Base-by-base conservation (phyloP, 345 rosid species). In the Gossypium bickii region DNA sequence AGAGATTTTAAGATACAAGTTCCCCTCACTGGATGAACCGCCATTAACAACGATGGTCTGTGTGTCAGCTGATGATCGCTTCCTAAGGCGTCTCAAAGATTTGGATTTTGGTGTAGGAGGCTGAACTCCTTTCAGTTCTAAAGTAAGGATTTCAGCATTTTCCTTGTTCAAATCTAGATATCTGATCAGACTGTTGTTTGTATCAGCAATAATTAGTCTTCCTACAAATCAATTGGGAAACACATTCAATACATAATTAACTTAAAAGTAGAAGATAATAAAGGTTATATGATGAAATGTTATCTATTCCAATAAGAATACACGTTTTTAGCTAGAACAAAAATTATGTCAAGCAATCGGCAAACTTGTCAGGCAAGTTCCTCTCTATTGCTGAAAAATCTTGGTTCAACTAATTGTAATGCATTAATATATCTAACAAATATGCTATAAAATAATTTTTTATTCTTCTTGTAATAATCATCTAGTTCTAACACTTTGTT, bases 41-140 rank as follows among this genome's bases (percentile, higher is more conserved):
- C 93, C 83, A 70, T 87, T 81, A 53, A 86, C 87, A 64, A 74
- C 80, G 48, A 91, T 78, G 53, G 84, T 86, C 84, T 83, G 84
- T 55, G 92, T 84, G 73, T 94, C 97, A 15, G 89, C 84, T 2
- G 91, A 89, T 24, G 92, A 72, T 71, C 89, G 87, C 75, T 88
- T 87, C 77, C 92, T 83, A 55, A 90, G 87, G 74, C 97, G 93
- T 84, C 86, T 92, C 81, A 84, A 78, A 69, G 92, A 79, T 83
- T 73, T 86, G 45, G 90, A 78, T 82, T 83, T 92, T 43, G 87
- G 84, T 53, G 77, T 76, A 63, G 97, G 97, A 44, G 89, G 92
- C 83, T 86, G 89, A 76, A 89, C 90, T 74, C 93, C 97, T 79
- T 88, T 90, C 78, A 92, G 91, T 85, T 90, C 97, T 78, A 90